These are phyloP conservation scores for Ogataea haglerorum DNA, from an alignment of 805 yeast genomes.

Conservation along the genomic window DNA sequence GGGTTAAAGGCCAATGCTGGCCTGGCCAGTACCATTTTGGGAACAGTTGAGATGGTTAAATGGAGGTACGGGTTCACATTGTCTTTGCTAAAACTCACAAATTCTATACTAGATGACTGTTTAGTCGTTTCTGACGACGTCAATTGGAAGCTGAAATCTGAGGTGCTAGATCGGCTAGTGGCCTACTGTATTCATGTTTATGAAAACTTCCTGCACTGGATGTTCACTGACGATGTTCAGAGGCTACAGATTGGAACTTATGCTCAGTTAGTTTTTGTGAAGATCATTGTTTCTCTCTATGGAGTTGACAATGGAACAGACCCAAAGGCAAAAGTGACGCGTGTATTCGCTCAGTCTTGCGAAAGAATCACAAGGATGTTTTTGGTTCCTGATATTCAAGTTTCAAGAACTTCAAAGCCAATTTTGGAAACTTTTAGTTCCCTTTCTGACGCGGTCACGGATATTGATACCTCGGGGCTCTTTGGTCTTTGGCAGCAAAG, in stretches of 20 bases:
- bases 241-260: conserved; percentile 58
- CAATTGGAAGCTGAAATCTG: conserved; percentile 43
- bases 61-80: conserved; percentile 67
- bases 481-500: conserved; percentile 45
- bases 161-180: conserved; percentile 52
- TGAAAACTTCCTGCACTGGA: conserved; percentile 73
- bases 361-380: conserved; percentile 52
- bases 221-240: conserved; percentile 53
- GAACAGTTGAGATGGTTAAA: conserved; percentile 66
- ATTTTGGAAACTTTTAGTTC: conserved; percentile 48
- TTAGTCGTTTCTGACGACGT: conserved; percentile 37
- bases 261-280: conserved; percentile 52
- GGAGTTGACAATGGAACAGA: conserved; percentile 43
- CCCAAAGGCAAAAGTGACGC: conserved; percentile 42
- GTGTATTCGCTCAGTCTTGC: conserved; percentile 50
- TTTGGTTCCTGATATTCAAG: conserved; percentile 47
- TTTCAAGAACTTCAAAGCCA: conserved; percentile 53
- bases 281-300: conserved; percentile 50
- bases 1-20: conserved; percentile 66
- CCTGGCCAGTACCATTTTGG: conserved; percentile 55
- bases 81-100: conserved; percentile 52
- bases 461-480: conserved; percentile 30
- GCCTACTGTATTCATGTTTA: conserved; percentile 61
- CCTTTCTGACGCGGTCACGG: conserved; percentile 31
- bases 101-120: conserved; percentile 50